These are phyloP conservation scores for Phaffomyces opuntiae DNA, from an alignment of 805 yeast genomes.

Conservation along the genomic window DNA sequence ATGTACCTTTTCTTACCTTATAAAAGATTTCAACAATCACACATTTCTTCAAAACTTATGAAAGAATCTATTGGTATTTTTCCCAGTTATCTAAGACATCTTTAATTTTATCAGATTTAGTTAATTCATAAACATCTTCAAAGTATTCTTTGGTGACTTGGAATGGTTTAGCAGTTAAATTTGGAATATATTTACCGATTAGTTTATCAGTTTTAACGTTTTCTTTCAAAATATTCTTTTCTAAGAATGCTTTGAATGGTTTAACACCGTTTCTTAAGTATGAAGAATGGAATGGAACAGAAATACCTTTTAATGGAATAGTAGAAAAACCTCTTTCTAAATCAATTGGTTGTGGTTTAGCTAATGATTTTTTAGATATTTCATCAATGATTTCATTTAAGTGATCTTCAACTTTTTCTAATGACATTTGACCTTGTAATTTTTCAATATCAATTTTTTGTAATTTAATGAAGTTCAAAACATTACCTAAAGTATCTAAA, in stretches of 20 bases:
- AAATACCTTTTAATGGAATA: slow-evolving; percentile 95
- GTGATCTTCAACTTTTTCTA: slow-evolving; percentile 86
- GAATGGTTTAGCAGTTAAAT: slow-evolving; percentile 97
- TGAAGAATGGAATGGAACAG: slow-evolving; percentile 99
- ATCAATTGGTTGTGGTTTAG: slow-evolving; percentile 94
- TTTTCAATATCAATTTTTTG: slow-evolving; percentile 92
- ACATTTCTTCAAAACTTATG: neutral
- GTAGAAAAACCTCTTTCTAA: slow-evolving; percentile 97
- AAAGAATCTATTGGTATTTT: slow-evolving; percentile 41
- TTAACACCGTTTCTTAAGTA: slow-evolving; percentile 97
- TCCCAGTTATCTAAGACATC: slow-evolving; percentile 94
- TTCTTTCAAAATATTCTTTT: slow-evolving; percentile 90
- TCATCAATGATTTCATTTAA: slow-evolving; percentile 82
- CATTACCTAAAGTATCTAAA: slow-evolving; percentile 87
- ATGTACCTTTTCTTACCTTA: neutral
- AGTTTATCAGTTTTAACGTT: slow-evolving; percentile 93
- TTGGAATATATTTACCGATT: slow-evolving; percentile 95
- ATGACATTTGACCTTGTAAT: slow-evolving; percentile 70
- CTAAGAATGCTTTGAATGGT: slow-evolving; percentile 96
- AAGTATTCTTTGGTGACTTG: slow-evolving; percentile 94
- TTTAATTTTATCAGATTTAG: slow-evolving; percentile 88
- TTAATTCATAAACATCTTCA: slow-evolving; percentile 88
- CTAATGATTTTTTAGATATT: slow-evolving; percentile 71
- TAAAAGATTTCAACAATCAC: no score
- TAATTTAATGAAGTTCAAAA: slow-evolving; percentile 84